These are phyloP conservation scores for Cylindrotheca fusiformis DNA, from an alignment of 108 stramenopile genomes.

Conservation along the genomic window DNA sequence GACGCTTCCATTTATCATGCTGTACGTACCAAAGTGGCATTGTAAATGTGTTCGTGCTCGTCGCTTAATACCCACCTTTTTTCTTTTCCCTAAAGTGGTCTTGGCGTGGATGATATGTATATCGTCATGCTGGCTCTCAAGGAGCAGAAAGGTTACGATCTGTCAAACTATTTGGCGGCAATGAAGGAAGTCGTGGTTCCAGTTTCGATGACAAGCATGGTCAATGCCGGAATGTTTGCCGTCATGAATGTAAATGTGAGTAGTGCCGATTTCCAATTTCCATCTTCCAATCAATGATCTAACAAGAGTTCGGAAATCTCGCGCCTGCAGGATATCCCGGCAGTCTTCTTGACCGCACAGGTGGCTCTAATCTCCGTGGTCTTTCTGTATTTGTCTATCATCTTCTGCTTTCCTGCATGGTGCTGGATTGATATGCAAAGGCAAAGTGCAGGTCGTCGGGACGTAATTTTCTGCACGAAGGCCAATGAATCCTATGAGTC, in stretches of 20 bases:
- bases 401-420: slow-evolving; percentile 43
- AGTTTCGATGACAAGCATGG: slow-evolving; percentile 41
- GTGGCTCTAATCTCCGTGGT: slow-evolving; percentile 30
- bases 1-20: slow-evolving; percentile 53
- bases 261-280: background rate
- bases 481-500: background rate
- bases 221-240: slow-evolving; percentile 42
- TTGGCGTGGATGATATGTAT: slow-evolving; percentile 53
- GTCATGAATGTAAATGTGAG: slow-evolving; percentile 26
- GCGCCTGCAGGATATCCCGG: slow-evolving; percentile 49
- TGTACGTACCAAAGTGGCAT: slow-evolving; percentile 19
- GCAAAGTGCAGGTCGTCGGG: slow-evolving; percentile 20
- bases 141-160: slow-evolving; percentile 22
- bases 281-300: slow-evolving; percentile 7
- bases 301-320: slow-evolving; percentile 17
- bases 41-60: too few relatives aligned
- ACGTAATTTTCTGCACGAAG: slow-evolving; percentile 27
- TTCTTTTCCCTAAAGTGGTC: slow-evolving; percentile 7
- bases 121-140: slow-evolving; percentile 39
- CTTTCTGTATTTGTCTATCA: slow-evolving; percentile 31
- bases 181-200: slow-evolving; percentile 43
- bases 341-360: slow-evolving; percentile 37
- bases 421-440: slow-evolving; percentile 44
- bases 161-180: slow-evolving; percentile 20
- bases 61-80: too few relatives aligned